These are phyloP conservation scores for Pleurostoma richardsiae DNA, from an alignment of 2,329 filamentous ascomycete species.

Conservation along the genomic window DNA sequence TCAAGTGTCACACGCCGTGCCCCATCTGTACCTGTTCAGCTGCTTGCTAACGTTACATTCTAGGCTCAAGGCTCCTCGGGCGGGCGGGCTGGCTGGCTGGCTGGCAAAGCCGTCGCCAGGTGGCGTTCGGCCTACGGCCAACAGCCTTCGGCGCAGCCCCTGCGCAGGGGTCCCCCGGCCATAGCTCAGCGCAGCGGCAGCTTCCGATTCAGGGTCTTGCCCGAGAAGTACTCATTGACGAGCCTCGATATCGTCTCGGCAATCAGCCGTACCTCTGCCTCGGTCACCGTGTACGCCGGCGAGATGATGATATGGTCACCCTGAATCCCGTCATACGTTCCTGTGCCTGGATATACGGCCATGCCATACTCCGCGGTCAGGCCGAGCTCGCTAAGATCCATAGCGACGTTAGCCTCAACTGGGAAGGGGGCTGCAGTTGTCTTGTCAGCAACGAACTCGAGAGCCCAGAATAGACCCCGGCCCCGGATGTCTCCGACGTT, in stretches of 20 bases:
- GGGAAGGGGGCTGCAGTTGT: conserved; percentile 25
- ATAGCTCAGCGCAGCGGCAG: too few relatives aligned
- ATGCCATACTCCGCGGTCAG: conserved; percentile 25
- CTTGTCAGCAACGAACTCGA: conserved; percentile 35
- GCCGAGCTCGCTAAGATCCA: conserved; percentile 24
- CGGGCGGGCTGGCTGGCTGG: too few relatives aligned
- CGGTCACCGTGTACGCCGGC: conserved; percentile 61
- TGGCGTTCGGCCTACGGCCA: too few relatives aligned
- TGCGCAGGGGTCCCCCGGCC: too few relatives aligned
- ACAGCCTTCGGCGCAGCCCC: too few relatives aligned
- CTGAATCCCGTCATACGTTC: conserved; percentile 51
- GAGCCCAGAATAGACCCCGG: conserved; percentile 37
- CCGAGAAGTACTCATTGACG: conserved; percentile 41
- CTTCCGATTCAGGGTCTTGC: neutral
- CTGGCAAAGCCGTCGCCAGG: too few relatives aligned
- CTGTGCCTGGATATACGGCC: conserved; percentile 58
- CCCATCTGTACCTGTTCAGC: too few relatives aligned
- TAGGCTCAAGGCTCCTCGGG: too few relatives aligned
- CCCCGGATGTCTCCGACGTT: conserved; percentile 37
- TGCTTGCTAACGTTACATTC: too few relatives aligned
- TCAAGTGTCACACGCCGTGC: too few relatives aligned
- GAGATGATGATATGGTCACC: conserved; percentile 69
- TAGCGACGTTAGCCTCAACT: conserved; percentile 19
- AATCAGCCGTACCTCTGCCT: conserved; percentile 50
- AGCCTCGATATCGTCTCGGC: conserved; percentile 45